Evolutionary conservation across 148 eudicot species (phyloP).

Genomic region (Rhododendron ferrugineum): DNA sequence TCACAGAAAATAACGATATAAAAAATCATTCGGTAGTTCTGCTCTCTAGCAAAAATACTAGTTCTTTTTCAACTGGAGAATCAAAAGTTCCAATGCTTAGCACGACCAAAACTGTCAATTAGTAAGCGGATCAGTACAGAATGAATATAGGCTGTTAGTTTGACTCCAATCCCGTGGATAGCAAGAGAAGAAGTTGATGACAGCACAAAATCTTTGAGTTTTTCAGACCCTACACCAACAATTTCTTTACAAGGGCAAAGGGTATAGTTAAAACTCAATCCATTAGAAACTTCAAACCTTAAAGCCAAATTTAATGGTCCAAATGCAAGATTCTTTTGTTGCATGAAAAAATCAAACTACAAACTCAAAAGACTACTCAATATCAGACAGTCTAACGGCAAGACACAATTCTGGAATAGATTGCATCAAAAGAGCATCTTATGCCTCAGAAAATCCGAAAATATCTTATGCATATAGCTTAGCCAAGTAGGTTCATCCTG

Average conservation of each 20-base stretch:
- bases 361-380: neutral
- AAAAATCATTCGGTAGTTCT: neutral
- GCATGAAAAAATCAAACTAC: neutral
- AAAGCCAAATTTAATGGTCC: neutral
- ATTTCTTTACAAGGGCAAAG: neutral
- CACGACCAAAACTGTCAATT: neutral
- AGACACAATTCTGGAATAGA: neutral
- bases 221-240: constrained; percentile 42
- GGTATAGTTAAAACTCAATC: constrained; percentile 54
- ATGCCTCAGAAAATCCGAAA: constrained; percentile 48
- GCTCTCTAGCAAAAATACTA: neutral
- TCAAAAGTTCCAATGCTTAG: neutral
- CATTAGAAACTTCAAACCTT: neutral
- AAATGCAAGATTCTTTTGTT: neutral
- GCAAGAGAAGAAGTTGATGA: constrained; percentile 64
- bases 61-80: neutral
- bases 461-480: constrained; percentile 37
- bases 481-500: constrained; percentile 51
- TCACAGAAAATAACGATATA: neutral
- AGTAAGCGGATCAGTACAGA: neutral
- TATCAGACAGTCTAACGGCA: neutral
- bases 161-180: constrained; percentile 49
- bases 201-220: constrained; percentile 54
- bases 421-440: neutral
- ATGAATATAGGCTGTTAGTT: constrained; percentile 12